phyloP scores from a whole-genome alignment of 2,329 filamentous ascomycete genomes.

The Xylariaceae sp. region DNA sequence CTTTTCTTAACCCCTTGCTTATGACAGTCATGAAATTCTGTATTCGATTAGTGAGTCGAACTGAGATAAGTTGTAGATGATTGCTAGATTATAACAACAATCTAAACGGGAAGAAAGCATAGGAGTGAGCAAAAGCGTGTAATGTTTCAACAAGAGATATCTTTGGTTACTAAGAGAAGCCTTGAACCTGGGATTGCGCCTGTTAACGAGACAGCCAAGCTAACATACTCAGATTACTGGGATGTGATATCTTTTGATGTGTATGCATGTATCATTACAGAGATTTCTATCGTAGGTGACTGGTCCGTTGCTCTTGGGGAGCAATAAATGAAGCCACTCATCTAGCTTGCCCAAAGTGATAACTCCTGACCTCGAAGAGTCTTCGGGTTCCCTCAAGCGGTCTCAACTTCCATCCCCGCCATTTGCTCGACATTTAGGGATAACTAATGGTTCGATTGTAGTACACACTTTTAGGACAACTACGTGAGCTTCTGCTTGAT shows the following conservation, averaged over 20 bases:
- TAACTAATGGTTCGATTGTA: background rate
- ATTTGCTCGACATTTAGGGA: background rate
- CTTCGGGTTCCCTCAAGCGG: no score
- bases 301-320: background rate
- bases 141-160: background rate
- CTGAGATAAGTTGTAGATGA: no score
- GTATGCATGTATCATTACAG: constrained; percentile 30
- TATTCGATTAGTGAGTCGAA: no score
- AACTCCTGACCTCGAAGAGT: no score
- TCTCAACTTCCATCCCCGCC: no score
- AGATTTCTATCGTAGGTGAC: background rate
- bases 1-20: background rate
- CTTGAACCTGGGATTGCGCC: background rate
- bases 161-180: background rate
- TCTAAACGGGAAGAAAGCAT: background rate
- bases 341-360: background rate
- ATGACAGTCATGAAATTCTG: background rate
- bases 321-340: background rate
- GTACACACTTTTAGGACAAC: constrained; percentile 23
- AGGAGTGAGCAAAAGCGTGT: background rate
- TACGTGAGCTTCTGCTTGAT: constrained; percentile 99
- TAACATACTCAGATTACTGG: background rate
- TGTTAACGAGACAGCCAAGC: background rate
- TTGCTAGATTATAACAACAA: no score
- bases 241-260: constrained; percentile 8